Base-by-base conservation (phyloP, 805 yeast genomes). In the Pichia eremophila region DNA sequence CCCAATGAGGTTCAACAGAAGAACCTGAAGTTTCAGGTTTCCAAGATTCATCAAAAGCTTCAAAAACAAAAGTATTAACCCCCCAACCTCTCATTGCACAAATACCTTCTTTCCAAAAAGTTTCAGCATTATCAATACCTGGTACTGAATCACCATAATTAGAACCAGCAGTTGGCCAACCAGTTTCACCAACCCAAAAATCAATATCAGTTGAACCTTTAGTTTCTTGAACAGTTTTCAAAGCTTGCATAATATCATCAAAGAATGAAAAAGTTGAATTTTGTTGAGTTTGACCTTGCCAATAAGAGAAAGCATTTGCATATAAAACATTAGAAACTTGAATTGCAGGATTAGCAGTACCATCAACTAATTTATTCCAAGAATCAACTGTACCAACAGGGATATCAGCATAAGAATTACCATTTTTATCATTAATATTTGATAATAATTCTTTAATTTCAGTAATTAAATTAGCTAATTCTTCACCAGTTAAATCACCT, bases 31-130 rank as follows among this genome's bases (percentile, higher is more conserved):
- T 80, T 65, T 78, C 78, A 59, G 96, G 96, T 75, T 91, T 91
- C 96, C 97, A 91, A 52, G 84, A 75, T 76, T 91, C 98, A 66
- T 91, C 98, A 58, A 83, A 84, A 41, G 96, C 96, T 77, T 91
- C 98, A 63, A 91, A 91, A 38, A 80, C 91, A 62, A 87, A 79
- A 45, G 90, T 91, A 67, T 91, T 87, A 62, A 91, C 72, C 67
- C 97, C 97, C 95, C 96, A 88, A 49, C 83, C 95, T 75, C 96
- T 85, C 64, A 90, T 80, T 53, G 89, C 95, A 72, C 97, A 90
- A 58, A 91, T 72, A 55, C 87, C 95, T 60, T 87, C 79, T 67
- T 82, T 77, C 95, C 93, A 91, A 79, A 76, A 91, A 57, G 68
- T 66, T 59, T 74, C 71, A 50, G 98, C 98, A 61, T 88, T 88